Conservation (phyloP, 768 basidiomycete genomes). For the Boletus barrowsii region DNA sequence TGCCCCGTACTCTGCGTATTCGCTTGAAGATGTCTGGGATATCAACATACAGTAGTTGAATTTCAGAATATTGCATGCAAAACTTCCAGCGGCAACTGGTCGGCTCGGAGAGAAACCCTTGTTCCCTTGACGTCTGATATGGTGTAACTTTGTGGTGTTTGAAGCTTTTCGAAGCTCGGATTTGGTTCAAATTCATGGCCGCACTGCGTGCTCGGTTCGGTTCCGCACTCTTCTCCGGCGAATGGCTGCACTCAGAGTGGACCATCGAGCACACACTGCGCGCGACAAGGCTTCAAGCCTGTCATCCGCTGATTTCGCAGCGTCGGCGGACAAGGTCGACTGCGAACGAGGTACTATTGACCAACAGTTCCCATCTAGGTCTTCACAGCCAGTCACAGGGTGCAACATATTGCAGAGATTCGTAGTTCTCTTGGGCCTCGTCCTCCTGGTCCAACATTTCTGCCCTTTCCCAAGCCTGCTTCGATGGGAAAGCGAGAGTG, state of each 20-base stretch:
- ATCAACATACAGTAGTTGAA: too few relatives aligned
- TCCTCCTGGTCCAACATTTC: background rate
- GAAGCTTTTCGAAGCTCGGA: too few relatives aligned
- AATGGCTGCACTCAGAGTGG: background rate
- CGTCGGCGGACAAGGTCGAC: slow-evolving; percentile 8
- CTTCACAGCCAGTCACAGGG: background rate
- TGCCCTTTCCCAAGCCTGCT: background rate
- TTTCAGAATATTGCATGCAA: background rate
- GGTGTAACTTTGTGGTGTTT: too few relatives aligned
- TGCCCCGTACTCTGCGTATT: too few relatives aligned
- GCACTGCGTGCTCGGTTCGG: too few relatives aligned
- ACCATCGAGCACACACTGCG: background rate
- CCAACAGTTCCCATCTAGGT: background rate
- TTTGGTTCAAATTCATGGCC: too few relatives aligned
- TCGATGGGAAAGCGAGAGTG: background rate
- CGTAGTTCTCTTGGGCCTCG: slow-evolving; percentile 8
- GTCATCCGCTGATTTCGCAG: background rate
- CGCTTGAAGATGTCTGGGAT: too few relatives aligned
- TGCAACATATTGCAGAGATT: background rate
- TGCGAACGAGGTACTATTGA: slow-evolving; percentile 5
- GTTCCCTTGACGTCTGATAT: background rate
- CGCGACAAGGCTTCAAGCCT: background rate
- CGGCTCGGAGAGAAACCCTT: background rate
- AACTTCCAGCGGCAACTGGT: background rate
- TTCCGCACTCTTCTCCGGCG: too few relatives aligned